Conservation (phyloP, 1,284 basidiomycete genomes). For the Cutaneotrichosporon dermatis region DNA sequence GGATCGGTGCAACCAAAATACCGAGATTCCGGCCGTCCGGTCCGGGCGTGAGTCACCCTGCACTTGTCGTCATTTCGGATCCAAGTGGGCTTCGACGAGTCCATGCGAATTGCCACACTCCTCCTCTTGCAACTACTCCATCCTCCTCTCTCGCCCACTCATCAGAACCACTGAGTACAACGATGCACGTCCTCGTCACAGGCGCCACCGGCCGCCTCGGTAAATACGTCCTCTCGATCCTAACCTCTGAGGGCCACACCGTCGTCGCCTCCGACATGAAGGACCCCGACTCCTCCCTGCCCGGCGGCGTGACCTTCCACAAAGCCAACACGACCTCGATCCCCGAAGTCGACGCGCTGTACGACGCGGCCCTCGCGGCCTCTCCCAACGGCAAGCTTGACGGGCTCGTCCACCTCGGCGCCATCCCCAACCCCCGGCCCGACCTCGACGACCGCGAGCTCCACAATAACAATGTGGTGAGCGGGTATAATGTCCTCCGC, state of each 20-base stretch:
- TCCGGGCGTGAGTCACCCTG: too few relatives aligned
- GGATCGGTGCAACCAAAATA: too few relatives aligned
- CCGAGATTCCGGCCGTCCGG: too few relatives aligned
- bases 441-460: constrained; percentile 29
- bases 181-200: constrained; percentile 45
- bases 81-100: too few relatives aligned
- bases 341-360: constrained; percentile 25
- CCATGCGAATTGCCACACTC: too few relatives aligned
- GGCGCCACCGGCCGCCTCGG: constrained; percentile 42
- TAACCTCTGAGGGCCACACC: constrained; percentile 32
- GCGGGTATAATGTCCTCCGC: constrained; percentile 41
- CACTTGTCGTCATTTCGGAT: too few relatives aligned
- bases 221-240: constrained; percentile 20
- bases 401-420: constrained; percentile 48
- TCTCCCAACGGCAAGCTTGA: constrained; percentile 24
- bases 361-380: too few relatives aligned
- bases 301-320: constrained; percentile 13
- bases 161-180: not conserved
- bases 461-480: constrained; percentile 44
- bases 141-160: too few relatives aligned
- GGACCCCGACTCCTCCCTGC: constrained; percentile 17
- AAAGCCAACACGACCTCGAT: constrained; percentile 32
- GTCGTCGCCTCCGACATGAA: constrained; percentile 36
- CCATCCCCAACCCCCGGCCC: constrained; percentile 37
- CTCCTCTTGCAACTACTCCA: too few relatives aligned